phyloP scores from a whole-genome alignment of 2,329 filamentous ascomycete genomes.

The Neonectria faginata region DNA sequence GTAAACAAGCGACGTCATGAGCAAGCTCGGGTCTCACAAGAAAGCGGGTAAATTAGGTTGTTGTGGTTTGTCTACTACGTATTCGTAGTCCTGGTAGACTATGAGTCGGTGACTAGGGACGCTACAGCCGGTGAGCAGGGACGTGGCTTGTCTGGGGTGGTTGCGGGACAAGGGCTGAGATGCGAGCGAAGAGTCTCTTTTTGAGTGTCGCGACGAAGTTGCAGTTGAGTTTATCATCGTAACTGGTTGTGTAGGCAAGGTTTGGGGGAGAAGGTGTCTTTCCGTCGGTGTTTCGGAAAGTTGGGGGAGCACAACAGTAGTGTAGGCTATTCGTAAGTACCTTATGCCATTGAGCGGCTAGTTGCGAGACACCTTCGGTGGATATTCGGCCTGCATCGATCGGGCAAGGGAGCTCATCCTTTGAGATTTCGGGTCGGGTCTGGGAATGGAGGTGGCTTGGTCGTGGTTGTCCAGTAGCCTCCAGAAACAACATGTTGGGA shows the following conservation, averaged over 20 bases:
- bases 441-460: not conserved
- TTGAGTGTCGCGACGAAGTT: not conserved
- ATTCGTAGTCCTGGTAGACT: constrained; percentile 27
- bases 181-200: constrained; percentile 23
- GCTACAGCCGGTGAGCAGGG: constrained; percentile 32
- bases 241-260: constrained; percentile 17
- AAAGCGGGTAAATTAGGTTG: not conserved
- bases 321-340: not conserved
- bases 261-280: constrained; percentile 10
- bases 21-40: constrained; percentile 3
- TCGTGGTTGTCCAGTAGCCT: not conserved
- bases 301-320: not conserved
- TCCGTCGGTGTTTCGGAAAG: constrained; percentile 14
- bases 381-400: constrained; percentile 18
- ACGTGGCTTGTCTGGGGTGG: constrained; percentile 40
- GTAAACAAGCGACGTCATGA: constrained; percentile 34
- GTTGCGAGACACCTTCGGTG: not conserved
- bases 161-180: constrained; percentile 23
- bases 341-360: not conserved
- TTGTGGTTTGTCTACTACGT: constrained; percentile 28
- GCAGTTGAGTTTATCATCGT: constrained; percentile 8
- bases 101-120: constrained; percentile 38
- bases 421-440: constrained; percentile 12
- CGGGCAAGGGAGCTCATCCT: constrained; percentile 24
- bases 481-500: constrained; percentile 13